Percentiles rank a stretch among this genome's conserved stretches.
Evolutionary conservation across 169 alveolate genomes (phyloP).

Genomic region (Miamiensis avidus): DNA sequence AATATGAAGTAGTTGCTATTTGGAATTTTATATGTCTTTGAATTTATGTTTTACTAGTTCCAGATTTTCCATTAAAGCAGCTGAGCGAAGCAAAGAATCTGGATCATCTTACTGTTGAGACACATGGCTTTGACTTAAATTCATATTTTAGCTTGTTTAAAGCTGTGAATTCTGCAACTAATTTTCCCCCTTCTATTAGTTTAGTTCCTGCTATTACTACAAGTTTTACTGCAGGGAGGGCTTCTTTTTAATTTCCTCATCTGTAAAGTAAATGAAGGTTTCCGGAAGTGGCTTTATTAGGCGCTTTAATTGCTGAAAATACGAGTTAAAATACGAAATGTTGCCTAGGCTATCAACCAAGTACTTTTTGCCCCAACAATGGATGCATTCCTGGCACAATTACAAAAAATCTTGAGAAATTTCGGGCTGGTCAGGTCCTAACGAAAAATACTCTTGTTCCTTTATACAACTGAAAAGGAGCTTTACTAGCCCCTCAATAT

Average conservation of each 20-base stretch:
- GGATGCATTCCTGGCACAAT: background rate
- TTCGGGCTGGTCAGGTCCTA: background rate
- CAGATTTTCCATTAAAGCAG: background rate
- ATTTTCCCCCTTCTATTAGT: background rate
- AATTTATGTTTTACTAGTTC: no score
- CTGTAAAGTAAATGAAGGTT: background rate
- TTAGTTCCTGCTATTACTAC: background rate
- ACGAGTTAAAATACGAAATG: background rate
- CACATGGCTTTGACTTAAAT: background rate
- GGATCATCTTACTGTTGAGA: background rate
- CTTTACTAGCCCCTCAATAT: background rate
- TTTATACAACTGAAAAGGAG: background rate
- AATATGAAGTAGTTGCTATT: no score
- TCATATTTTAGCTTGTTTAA: background rate
- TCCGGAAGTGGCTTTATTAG: background rate
- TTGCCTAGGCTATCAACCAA: background rate
- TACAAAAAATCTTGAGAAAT: background rate
- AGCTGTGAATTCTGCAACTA: background rate
- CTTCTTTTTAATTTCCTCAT: background rate
- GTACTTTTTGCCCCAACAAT: background rate
- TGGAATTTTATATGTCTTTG: no score
- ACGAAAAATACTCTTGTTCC: background rate
- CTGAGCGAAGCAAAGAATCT: background rate
- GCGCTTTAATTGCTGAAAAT: no score
- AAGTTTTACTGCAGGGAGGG: background rate